Evolutionary conservation across 2,329 filamentous ascomycete species (phyloP).

Genomic region (Microsporum audouinii): DNA sequence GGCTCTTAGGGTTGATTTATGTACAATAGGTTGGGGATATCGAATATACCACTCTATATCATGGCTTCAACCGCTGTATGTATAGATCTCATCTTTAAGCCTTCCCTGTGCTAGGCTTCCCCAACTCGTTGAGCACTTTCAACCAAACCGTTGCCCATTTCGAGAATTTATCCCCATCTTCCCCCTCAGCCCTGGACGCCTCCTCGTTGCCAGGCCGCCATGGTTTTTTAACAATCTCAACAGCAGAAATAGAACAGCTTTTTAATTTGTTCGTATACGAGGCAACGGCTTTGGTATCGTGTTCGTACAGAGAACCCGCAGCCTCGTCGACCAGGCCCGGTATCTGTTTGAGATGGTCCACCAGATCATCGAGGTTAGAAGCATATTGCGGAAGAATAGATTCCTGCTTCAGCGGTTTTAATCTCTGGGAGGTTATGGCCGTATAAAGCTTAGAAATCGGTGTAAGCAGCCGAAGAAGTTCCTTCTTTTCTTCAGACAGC

Average conservation of each 20-base stretch:
- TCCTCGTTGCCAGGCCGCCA: constrained; percentile 54
- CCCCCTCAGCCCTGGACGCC: constrained; percentile 44
- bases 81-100: neutral
- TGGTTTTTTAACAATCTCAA: constrained; percentile 59
- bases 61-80: neutral
- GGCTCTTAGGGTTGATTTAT: neutral
- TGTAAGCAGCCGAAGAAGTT: constrained; percentile 32
- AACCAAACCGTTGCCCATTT: constrained; percentile 57
- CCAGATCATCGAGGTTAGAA: constrained; percentile 26
- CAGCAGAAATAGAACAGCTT: constrained; percentile 49
- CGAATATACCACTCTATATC: neutral
- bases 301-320: constrained; percentile 37
- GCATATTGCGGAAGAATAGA: constrained; percentile 14
- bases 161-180: constrained; percentile 61
- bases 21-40: neutral
- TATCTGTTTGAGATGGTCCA: constrained; percentile 26
- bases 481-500: constrained; percentile 32
- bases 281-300: constrained; percentile 25
- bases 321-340: constrained; percentile 36
- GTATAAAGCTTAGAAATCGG: constrained; percentile 35
- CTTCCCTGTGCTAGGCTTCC: constrained; percentile 17
- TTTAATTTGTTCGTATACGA: constrained; percentile 25
- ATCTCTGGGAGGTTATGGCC: constrained; percentile 31
- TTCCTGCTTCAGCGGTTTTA: constrained; percentile 25
- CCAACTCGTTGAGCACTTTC: constrained; percentile 34